A percentile compares a stretch with the other conserved stretches of the same genome.
These are phyloP conservation scores for Aspergillus sp. DNA, from an alignment of 2,329 filamentous ascomycete genomes.

Conservation along the genomic window DNA sequence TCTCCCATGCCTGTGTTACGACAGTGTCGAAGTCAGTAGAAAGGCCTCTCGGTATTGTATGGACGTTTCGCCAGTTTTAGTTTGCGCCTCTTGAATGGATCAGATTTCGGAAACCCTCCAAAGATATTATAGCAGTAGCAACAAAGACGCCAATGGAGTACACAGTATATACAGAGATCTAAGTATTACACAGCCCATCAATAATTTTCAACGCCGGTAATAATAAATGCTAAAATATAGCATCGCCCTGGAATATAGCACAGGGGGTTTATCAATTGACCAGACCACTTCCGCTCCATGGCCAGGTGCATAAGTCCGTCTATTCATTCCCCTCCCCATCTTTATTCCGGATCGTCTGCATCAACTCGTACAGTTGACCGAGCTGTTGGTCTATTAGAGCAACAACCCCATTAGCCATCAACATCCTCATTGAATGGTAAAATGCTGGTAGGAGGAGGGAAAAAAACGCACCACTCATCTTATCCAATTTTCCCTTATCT, in stretches of 20 bases:
- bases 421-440: background rate
- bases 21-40: too few relatives aligned
- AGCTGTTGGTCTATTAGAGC: slow-evolving; percentile 75
- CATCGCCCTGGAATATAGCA: background rate
- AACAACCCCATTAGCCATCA: slow-evolving; percentile 1
- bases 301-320: background rate
- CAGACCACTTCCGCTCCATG: background rate
- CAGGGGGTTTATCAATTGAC: background rate
- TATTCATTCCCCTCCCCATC: slow-evolving; percentile 21
- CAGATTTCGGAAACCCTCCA: background rate
- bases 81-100: background rate
- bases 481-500: slow-evolving; percentile 79
- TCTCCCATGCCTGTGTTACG: too few relatives aligned
- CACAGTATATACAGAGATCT: background rate
- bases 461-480: slow-evolving; percentile 78
- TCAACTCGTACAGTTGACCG: slow-evolving; percentile 89
- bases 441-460: background rate
- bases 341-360: slow-evolving; percentile 71
- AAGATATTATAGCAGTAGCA: background rate
- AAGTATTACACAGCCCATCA: background rate
- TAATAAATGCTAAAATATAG: too few relatives aligned
- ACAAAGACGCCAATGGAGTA: background rate
- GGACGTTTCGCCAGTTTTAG: too few relatives aligned
- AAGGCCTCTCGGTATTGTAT: too few relatives aligned
- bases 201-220: background rate